A percentile compares a stretch with the other conserved stretches of the same genome.
Evolutionary conservation across 306 rosid genomes (phyloP).

Genomic region (Malus orientalis): DNA sequence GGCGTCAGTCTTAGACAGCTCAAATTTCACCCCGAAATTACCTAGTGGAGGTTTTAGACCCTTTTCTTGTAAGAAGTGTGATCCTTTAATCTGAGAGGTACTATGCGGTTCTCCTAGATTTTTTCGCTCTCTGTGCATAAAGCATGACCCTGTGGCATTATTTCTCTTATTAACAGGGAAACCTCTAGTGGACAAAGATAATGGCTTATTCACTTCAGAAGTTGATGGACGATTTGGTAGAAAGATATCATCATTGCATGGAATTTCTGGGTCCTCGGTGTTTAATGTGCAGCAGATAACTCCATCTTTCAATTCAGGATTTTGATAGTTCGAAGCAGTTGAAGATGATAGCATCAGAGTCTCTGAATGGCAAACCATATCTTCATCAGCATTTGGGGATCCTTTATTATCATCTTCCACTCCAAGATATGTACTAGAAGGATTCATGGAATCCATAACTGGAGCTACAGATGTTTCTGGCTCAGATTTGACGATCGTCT

Average conservation of each 20-base stretch:
- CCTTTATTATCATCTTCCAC: conserved; percentile 34
- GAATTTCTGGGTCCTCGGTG: conserved; percentile 72
- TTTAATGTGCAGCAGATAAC: conserved; percentile 47
- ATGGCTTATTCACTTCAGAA: conserved; percentile 27
- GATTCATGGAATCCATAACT: conserved; percentile 24
- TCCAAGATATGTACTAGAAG: conserved; percentile 26
- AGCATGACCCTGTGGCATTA: conserved; percentile 25
- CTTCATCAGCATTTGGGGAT: conserved; percentile 23
- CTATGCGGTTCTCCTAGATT: conserved; percentile 28
- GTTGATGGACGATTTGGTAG: conserved; percentile 38
- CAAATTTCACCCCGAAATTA: conserved; percentile 36
- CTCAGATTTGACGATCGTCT: conserved; percentile 22
- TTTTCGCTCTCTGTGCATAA: conserved; percentile 41
- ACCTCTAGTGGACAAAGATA: conserved; percentile 35
- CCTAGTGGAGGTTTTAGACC: conserved; percentile 18
- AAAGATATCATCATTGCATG: conserved; percentile 72
- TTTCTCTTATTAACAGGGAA: conserved; percentile 30
- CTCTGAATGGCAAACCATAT: conserved; percentile 31
- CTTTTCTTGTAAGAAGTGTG: conserved; percentile 26
- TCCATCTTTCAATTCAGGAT: conserved; percentile 44
- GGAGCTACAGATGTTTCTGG: conserved; percentile 27
- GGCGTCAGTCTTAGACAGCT: conserved; percentile 29
- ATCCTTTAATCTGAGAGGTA: conserved; percentile 39
- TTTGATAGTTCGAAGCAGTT: conserved; percentile 31
- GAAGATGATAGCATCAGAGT: conserved; percentile 36